These are phyloP conservation scores for Saccharum hybrid DNA, from an alignment of 202 grass and related monocot species.

Conservation along the genomic window DNA sequence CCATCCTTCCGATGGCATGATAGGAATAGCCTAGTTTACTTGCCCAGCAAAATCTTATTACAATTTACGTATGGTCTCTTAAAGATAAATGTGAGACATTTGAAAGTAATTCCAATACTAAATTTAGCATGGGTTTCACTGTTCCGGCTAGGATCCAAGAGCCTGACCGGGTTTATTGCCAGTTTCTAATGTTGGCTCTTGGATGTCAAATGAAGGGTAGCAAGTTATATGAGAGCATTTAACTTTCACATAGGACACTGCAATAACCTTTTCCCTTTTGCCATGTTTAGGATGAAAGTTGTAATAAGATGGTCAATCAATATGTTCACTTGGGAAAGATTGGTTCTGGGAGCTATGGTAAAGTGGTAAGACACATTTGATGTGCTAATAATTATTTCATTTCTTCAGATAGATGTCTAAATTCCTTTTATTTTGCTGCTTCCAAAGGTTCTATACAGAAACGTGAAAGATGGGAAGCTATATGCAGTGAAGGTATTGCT, in stretches of 20 bases:
- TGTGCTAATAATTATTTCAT: conserved; percentile 8
- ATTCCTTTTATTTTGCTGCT: conserved; percentile 27
- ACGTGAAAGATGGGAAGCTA: conserved; percentile 70
- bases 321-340: conserved; percentile 81
- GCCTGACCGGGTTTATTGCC: neutral
- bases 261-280: conserved; percentile 20
- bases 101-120: neutral
- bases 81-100: neutral
- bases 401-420: conserved; percentile 39
- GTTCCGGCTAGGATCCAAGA: neutral
- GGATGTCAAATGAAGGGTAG: neutral
- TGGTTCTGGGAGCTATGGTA: conserved; percentile 87
- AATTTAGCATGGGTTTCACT: neutral
- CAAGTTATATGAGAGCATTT: conserved; percentile 8
- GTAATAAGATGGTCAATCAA: conserved; percentile 82
- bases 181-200: conserved; percentile 13
- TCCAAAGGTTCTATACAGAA: conserved; percentile 76
- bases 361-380: conserved; percentile 79
- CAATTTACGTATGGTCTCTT: neutral
- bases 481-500: conserved; percentile 89
- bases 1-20: neutral
- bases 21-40: neutral
- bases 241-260: conserved; percentile 7
- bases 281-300: conserved; percentile 67
- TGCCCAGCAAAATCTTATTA: neutral